phyloP scores from a whole-genome alignment of 257 asterid species.

The Vinca minor region DNA sequence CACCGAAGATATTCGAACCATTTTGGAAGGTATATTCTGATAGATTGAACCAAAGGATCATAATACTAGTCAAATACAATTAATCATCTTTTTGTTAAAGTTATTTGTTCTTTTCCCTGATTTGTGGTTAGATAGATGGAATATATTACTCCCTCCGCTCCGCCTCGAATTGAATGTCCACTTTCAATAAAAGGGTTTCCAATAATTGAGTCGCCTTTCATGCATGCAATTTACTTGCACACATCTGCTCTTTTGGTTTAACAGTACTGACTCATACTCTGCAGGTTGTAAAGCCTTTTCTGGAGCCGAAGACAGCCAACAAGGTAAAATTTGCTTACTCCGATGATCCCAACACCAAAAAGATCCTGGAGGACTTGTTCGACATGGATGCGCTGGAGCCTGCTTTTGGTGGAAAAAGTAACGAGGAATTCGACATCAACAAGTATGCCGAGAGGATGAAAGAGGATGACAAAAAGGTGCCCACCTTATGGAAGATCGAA shows the following conservation, averaged over 20 bases:
- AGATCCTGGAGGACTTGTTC: constrained; percentile 62
- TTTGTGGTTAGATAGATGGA: neutral
- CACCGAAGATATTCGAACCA: constrained; percentile 90
- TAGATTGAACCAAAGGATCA: constrained; percentile 1
- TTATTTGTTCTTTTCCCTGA: neutral
- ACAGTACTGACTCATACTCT: neutral
- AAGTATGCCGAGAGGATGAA: constrained; percentile 84
- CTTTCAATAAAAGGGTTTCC: too few species aligned
- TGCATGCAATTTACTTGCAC: too few species aligned
- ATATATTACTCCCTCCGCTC: too few species aligned
- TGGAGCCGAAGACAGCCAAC: constrained; percentile 79
- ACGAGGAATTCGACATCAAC: constrained; percentile 51
- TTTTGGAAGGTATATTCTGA: constrained; percentile 64
- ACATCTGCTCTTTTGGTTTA: neutral
- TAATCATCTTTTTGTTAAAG: neutral
- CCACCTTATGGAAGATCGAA: constrained; percentile 34
- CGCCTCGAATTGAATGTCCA: too few species aligned
- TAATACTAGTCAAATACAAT: neutral
- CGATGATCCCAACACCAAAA: constrained; percentile 44
- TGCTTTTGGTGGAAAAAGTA: constrained; percentile 68
- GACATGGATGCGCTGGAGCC: constrained; percentile 64
- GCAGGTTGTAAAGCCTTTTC: constrained; percentile 50
- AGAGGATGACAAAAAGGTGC: constrained; percentile 62
- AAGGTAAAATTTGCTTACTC: constrained; percentile 73
- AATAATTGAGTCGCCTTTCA: too few species aligned